Conservation (phyloP, 805 yeast species). For the Candida parachauliodes region DNA sequence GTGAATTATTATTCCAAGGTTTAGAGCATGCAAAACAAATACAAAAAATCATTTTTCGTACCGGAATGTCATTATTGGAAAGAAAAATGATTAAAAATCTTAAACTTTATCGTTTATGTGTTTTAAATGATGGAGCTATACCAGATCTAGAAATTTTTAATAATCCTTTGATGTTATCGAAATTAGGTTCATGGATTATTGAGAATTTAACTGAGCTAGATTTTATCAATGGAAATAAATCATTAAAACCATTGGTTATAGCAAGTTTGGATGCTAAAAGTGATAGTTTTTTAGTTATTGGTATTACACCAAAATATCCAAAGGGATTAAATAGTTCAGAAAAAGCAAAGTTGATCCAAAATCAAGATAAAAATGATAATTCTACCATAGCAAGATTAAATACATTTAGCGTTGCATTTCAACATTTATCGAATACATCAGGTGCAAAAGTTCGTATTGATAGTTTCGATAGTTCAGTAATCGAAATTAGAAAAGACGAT, state of each 20-base stretch:
- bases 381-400: constrained; percentile 55
- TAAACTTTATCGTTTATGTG: constrained; percentile 78
- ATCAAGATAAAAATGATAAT: constrained; percentile 15
- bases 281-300: constrained; percentile 82
- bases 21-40: constrained; percentile 77
- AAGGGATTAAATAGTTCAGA: constrained; percentile 35
- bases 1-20: constrained; percentile 62
- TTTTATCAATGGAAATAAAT: constrained; percentile 33
- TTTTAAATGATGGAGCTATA: constrained; percentile 71
- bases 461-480: constrained; percentile 90
- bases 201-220: constrained; percentile 86
- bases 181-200: constrained; percentile 86
- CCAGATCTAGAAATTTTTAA: constrained; percentile 74
- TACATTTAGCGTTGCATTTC: constrained; percentile 88
- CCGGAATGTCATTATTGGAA: constrained; percentile 88
- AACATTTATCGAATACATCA: constrained; percentile 75
- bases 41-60: constrained; percentile 78
- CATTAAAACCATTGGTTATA: constrained; percentile 73
- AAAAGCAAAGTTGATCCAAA: constrained; percentile 28
- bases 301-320: constrained; percentile 81
- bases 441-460: constrained; percentile 90
- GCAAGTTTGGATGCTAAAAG: constrained; percentile 74
- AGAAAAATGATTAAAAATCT: constrained; percentile 75
- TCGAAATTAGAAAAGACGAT: constrained; percentile 86
- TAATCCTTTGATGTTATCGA: constrained; percentile 80